Percentiles rank a stretch among this genome's conserved stretches.
phyloP scores from a whole-genome alignment of 176 grass and related monocot species.

The Avena insularis region DNA sequence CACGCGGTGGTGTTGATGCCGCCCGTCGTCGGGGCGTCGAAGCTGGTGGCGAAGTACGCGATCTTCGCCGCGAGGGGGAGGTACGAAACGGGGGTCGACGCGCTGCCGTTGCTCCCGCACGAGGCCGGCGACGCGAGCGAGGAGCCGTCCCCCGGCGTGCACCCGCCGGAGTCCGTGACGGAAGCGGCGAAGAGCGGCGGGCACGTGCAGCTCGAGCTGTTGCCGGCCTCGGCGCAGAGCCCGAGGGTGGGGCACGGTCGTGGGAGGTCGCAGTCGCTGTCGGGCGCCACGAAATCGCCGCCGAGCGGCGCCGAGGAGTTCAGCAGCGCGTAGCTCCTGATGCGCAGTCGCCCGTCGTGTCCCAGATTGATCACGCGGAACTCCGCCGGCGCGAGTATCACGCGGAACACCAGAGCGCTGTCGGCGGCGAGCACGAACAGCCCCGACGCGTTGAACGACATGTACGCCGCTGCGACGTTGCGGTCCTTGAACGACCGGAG shows the following conservation, averaged over 20 bases:
- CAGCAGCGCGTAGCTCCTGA: constrained; percentile 56
- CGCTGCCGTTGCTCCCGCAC: constrained; percentile 33
- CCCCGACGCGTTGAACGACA: constrained; percentile 71
- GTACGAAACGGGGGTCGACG: constrained; percentile 40
- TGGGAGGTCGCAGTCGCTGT: constrained; percentile 66
- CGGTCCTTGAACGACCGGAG: constrained; percentile 53
- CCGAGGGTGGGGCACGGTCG: constrained; percentile 55
- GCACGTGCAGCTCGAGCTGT: too few species aligned
- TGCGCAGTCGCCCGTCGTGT: constrained; percentile 52
- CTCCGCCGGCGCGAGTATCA: constrained; percentile 36
- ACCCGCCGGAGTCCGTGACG: constrained; percentile 23
- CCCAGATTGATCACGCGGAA: constrained; percentile 71
- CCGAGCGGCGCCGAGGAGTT: constrained; percentile 59
- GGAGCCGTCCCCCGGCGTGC: constrained; percentile 69
- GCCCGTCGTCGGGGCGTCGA: constrained; percentile 39
- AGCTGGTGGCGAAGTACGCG: constrained; percentile 71
- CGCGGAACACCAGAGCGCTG: constrained; percentile 44
- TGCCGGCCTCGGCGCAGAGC: constrained; percentile 49
- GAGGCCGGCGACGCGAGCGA: constrained; percentile 50
- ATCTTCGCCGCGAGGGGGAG: constrained; percentile 46
- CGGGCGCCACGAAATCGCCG: constrained; percentile 62
- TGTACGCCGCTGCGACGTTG: constrained; percentile 46
- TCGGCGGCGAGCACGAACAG: constrained; percentile 51
- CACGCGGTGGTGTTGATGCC: constrained; percentile 47
- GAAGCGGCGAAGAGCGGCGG: constrained; percentile 50